phyloP scores from a whole-genome alignment of 1,284 basidiomycete species.

The Tranzscheliella williamsii region DNA sequence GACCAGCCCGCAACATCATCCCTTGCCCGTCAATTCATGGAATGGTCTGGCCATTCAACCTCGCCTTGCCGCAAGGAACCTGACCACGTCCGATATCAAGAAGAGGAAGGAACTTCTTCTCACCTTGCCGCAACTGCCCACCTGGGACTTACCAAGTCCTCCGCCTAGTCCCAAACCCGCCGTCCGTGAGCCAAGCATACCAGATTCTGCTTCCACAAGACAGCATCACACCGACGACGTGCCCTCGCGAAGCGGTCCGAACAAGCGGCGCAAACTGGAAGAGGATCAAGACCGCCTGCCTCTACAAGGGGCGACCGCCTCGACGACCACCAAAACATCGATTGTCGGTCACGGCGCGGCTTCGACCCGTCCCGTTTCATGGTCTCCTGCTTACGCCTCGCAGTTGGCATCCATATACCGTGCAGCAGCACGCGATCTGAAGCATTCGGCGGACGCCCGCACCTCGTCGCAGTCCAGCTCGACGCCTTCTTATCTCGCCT shows the following conservation, averaged over 20 bases:
- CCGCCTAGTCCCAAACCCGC: slow-evolving; percentile 9
- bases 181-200: neutral
- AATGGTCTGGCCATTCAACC: slow-evolving; percentile 15
- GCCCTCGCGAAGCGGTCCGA: neutral
- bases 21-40: slow-evolving; percentile 21
- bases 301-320: too few relatives aligned
- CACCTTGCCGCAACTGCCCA: neutral
- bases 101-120: slow-evolving; percentile 7
- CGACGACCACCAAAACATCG: neutral
- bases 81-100: slow-evolving; percentile 8
- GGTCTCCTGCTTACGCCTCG: neutral
- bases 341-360: neutral
- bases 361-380: neutral
- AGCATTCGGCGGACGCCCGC: slow-evolving; percentile 57
- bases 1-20: slow-evolving; percentile 1
- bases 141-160: slow-evolving; percentile 14
- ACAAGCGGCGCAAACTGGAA: neutral
- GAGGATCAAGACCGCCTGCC: neutral
- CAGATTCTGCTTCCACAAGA: neutral
- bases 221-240: neutral
- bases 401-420: slow-evolving; percentile 14
- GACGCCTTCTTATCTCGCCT: slow-evolving; percentile 13
- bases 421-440: slow-evolving; percentile 51
- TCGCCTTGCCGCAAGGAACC: neutral
- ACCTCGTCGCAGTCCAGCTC: slow-evolving; percentile 3